These are phyloP conservation scores for Porogramme epimiltina DNA, from an alignment of 1,284 basidiomycete genomes.

Conservation along the genomic window DNA sequence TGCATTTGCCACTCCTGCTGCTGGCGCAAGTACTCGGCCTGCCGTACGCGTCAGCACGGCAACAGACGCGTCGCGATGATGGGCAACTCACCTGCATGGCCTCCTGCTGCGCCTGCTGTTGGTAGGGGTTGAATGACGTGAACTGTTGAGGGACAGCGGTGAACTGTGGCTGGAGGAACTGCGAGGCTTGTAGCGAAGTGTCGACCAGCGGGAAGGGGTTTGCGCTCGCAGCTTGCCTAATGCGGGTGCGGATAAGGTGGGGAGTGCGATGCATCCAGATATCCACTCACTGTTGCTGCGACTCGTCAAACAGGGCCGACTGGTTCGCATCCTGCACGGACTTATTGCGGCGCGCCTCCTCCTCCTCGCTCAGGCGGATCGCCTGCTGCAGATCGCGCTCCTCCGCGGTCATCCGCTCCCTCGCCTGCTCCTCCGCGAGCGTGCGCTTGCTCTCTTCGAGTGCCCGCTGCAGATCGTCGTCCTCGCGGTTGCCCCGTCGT, in stretches of 20 bases:
- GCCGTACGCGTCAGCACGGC: neutral
- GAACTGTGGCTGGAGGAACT: conserved; percentile 61
- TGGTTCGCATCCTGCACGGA: conserved; percentile 79
- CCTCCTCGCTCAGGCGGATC: conserved; percentile 84
- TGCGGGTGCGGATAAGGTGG: conserved; percentile 5
- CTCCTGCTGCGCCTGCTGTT: conserved; percentile 91
- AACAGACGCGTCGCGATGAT: too few species aligned
- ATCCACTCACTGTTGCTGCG: conserved; percentile 64
- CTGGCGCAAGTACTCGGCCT: conserved; percentile 75
- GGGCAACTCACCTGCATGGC: conserved; percentile 55
- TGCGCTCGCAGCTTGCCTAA: conserved; percentile 26
- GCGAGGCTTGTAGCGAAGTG: conserved; percentile 50
- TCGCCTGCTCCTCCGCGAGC: conserved; percentile 74
- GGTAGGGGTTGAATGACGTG: conserved; percentile 95
- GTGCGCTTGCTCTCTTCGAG: conserved; percentile 88
- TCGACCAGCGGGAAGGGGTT: conserved; percentile 75
- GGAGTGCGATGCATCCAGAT: neutral
- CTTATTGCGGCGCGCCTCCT: conserved; percentile 73
- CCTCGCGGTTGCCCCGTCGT: conserved; percentile 52
- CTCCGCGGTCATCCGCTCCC: conserved; percentile 51
- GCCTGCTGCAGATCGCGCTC: conserved; percentile 84
- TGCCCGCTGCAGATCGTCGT: conserved; percentile 81
- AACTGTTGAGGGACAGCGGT: conserved; percentile 71
- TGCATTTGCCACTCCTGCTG: conserved; percentile 69
- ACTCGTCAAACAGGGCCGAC: conserved; percentile 84